Conservation (phyloP, 768 basidiomycete species). For the Calocybe indica region DNA sequence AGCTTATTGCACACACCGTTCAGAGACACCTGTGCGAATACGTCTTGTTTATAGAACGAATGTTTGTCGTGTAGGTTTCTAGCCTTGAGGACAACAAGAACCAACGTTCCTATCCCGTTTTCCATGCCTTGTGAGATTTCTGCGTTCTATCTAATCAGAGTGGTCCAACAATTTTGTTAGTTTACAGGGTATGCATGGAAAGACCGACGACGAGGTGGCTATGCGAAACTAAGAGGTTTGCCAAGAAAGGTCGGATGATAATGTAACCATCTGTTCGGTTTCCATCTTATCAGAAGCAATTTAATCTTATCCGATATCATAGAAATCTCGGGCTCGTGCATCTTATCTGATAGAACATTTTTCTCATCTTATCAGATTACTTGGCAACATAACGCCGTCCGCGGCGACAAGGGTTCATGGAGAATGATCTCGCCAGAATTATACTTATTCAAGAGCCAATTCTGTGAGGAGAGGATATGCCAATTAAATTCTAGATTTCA, state of each 20-base stretch:
- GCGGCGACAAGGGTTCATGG: not conserved
- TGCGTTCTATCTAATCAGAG: no score
- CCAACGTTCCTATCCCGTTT: conserved; percentile 68
- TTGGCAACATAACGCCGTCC: no score
- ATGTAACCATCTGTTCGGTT: not conserved
- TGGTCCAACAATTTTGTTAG: no score
- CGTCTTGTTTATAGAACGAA: conserved; percentile 88
- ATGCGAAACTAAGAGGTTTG: not conserved
- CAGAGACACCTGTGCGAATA: conserved; percentile 64
- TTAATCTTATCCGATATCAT: conserved; percentile 9
- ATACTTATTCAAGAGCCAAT: not conserved
- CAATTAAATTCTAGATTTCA: no score
- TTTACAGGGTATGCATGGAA: no score
- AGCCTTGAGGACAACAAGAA: conserved; percentile 83
- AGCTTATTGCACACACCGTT: conserved; percentile 28
- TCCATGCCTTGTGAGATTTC: no score
- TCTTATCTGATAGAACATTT: not conserved
- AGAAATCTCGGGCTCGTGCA: not conserved
- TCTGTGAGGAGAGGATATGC: not conserved
- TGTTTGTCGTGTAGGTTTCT: conserved; percentile 78
- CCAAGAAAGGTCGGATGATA: not conserved
- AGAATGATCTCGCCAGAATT: not conserved
- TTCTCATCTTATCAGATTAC: not conserved
- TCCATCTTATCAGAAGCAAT: not conserved
- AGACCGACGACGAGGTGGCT: not conserved